A percentile compares a stretch with the other conserved stretches of the same genome.
phyloP scores from a whole-genome alignment of 208 protist genomes.

The Herpetomonas tarakana region DNA sequence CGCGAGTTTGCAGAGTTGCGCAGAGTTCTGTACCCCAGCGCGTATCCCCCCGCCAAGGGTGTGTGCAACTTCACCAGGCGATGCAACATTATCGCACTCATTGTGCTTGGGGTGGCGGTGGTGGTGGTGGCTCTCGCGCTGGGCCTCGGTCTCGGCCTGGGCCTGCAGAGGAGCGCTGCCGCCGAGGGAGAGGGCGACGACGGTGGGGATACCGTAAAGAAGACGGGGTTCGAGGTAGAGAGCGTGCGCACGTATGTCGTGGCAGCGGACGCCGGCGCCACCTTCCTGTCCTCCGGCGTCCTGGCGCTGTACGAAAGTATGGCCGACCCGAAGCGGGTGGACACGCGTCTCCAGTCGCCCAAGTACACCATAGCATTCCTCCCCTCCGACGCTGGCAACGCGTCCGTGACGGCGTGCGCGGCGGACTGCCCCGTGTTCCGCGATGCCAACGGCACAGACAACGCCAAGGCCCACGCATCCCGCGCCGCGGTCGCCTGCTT shows the following conservation, averaged over 20 bases:
- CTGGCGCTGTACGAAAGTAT: neutral
- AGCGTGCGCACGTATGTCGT: neutral
- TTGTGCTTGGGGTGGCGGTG: neutral
- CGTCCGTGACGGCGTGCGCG: neutral
- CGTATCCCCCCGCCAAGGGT: neutral
- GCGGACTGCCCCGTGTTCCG: neutral
- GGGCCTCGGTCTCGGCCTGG: neutral
- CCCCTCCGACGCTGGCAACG: neutral
- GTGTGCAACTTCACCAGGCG: neutral
- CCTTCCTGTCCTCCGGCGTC: neutral
- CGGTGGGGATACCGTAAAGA: neutral
- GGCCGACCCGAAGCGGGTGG: neutral
- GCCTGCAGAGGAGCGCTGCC: neutral
- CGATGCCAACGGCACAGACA: neutral
- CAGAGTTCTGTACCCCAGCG: neutral
- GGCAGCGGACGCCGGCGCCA: no score
- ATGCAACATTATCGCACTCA: neutral
- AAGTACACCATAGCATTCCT: neutral
- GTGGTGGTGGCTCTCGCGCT: neutral
- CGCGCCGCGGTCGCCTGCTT: no score
- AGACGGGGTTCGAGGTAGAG: neutral
- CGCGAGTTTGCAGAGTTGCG: neutral
- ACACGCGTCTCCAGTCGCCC: neutral
- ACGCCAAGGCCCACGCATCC: neutral
- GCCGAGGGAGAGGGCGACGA: neutral